These are phyloP conservation scores for Pistacia vera DNA, from an alignment of 345 rosid species.

Conservation along the genomic window DNA sequence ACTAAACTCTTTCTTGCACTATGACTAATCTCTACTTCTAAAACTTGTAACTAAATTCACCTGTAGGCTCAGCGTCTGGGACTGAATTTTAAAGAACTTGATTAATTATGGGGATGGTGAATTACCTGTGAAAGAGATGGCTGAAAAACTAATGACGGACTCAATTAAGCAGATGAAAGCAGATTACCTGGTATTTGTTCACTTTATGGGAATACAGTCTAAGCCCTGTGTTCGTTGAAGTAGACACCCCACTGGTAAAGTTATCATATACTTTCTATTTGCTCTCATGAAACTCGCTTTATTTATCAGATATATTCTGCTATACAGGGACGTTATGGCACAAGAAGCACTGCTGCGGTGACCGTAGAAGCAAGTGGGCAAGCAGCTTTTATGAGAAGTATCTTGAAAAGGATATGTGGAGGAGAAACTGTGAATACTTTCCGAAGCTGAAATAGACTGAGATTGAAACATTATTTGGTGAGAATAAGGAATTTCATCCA, in stretches of 20 bases:
- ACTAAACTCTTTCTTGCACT: not conserved
- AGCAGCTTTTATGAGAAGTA: slow-evolving; percentile 54
- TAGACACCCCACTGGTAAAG: slow-evolving; percentile 65
- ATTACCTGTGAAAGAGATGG: slow-evolving; percentile 46
- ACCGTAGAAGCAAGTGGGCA: slow-evolving; percentile 41
- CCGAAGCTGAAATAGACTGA: slow-evolving; percentile 32
- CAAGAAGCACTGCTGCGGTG: slow-evolving; percentile 60
- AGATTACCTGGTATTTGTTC: slow-evolving; percentile 63
- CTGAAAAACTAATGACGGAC: slow-evolving; percentile 57
- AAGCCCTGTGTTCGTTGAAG: slow-evolving; percentile 57
- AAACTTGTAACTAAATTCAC: not conserved
- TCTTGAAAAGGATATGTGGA: slow-evolving; percentile 55
- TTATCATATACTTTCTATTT: too few relatives aligned
- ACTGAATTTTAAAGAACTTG: slow-evolving; percentile 43
- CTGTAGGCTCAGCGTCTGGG: slow-evolving; percentile 53
- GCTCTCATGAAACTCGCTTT: not conserved
- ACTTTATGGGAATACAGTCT: slow-evolving; percentile 49
- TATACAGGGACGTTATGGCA: slow-evolving; percentile 52
- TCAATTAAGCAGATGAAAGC: slow-evolving; percentile 46
- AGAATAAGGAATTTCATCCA: slow-evolving; percentile 9
- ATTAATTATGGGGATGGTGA: slow-evolving; percentile 31
- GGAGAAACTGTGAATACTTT: slow-evolving; percentile 43
- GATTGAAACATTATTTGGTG: not conserved
- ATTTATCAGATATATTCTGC: not conserved
- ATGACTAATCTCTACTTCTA: not conserved